Evolutionary conservation across 106 monocot genomes (phyloP), one percentile per base, ranked within the genome.

Genomic region (Dendrobium officinale): DNA sequence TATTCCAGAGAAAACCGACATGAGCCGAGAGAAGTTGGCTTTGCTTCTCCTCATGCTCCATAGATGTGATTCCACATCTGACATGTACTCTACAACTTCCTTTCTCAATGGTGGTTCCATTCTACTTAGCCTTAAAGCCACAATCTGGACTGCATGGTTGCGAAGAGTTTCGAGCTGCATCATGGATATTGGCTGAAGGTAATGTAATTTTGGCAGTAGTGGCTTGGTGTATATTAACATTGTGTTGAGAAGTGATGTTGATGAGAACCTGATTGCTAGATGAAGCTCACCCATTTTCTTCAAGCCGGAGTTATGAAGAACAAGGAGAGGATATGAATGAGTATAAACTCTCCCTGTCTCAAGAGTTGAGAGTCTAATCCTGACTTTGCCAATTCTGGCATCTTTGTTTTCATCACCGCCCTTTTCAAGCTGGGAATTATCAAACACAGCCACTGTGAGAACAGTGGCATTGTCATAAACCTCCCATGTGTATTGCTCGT

Each of bases 221-320:
- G 92, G 94, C 42, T 79, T 75, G 0, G 86, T 67, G 79, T 95
- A 92, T 3, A 77, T 67, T 8, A 78, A 77, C 80, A 95, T 78
- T 49, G 80, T 79, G 73, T 86, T 87, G 31, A 84, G 18, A 0
- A 84, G 27, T 1, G 92, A 90, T 0, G 83, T 82, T 9, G 86
- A 79, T 0, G 92, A 87, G 81, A 95, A 95, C 29, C 92, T 81
- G 37, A 95, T 82, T 4, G 92, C 94, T 24, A 95, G 79, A 78
- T 92, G 92, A 10, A 95, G 80, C 78, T 95, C 94, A 0, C 94
- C 94, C 92, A 90, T 92, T 77, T 88, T 92, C 80, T 90, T 95
- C 16, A 95, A 78, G 16, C 90, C 90, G 1, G 92, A 88, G 41
- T 41, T 78, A 16, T 86, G 81, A 26, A 95, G 86, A 10, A 92